phyloP scores from a whole-genome alignment of 2,329 filamentous ascomycete species.

The Ophiostoma angusticollis region DNA sequence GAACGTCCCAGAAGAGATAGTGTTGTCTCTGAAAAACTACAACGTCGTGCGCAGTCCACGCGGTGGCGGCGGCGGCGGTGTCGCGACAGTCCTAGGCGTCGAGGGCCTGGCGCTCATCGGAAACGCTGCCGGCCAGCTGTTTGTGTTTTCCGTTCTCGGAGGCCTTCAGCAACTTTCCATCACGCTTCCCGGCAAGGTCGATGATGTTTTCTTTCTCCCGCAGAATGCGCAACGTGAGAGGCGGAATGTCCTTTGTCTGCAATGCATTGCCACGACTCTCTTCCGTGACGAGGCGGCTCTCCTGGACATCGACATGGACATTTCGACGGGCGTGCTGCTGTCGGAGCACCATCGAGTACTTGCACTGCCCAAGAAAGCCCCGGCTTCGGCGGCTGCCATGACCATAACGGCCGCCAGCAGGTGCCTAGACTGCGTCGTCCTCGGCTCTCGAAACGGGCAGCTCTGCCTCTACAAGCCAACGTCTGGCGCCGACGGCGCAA shows the following conservation, averaged over 20 bases:
- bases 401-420: conserved; percentile 9
- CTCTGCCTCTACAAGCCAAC: conserved; percentile 25
- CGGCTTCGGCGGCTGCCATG: conserved; percentile 2
- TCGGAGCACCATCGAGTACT: not conserved
- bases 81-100: conserved; percentile 11
- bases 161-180: conserved; percentile 17
- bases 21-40: conserved; percentile 30
- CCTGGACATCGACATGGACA: conserved; percentile 3
- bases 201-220: conserved; percentile 34
- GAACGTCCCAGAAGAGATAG: conserved; percentile 20
- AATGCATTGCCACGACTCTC: conserved; percentile 32
- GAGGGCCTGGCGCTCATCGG: conserved; percentile 33
- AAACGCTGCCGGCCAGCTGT: conserved; percentile 35
- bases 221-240: not conserved
- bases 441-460: conserved; percentile 42
- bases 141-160: conserved; percentile 26
- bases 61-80: conserved; percentile 6
- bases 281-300: conserved; percentile 27
- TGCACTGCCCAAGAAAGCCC: conserved; percentile 1
- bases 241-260: not conserved
- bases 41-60: conserved; percentile 30
- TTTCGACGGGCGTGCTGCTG: not conserved
- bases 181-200: conserved; percentile 34
- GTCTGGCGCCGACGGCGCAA: conserved; percentile 14
- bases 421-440: conserved; percentile 26